Evolutionary conservation across 129 eudicot species (phyloP).

Genomic region (Centaurea solstitialis): DNA sequence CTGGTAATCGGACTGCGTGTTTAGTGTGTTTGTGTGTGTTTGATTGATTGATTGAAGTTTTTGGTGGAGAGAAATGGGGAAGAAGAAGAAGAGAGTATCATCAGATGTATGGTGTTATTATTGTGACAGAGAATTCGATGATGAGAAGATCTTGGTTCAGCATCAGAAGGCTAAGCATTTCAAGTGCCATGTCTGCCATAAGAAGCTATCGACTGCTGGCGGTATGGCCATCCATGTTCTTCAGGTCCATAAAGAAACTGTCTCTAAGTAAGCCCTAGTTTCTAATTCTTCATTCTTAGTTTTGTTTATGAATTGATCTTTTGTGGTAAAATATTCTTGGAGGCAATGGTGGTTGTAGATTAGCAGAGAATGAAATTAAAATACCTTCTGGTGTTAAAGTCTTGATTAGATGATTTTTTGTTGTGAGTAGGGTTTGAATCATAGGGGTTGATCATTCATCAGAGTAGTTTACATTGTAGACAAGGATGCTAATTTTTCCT

Average conservation of each 20-base stretch:
- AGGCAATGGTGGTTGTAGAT: not conserved
- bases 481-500: too few species aligned
- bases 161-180: slow-evolving; percentile 98
- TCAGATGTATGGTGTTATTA: slow-evolving; percentile 89
- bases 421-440: not conserved
- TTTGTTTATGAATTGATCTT: not conserved
- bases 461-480: slow-evolving; percentile 4
- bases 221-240: slow-evolving; percentile 98
- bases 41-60: too few species aligned
- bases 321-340: too few species aligned
- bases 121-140: slow-evolving; percentile 94
- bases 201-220: slow-evolving; percentile 97
- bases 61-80: slow-evolving; percentile 79
- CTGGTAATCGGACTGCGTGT: not conserved
- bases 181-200: slow-evolving; percentile 94
- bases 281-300: not conserved
- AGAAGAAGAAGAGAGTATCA: slow-evolving; percentile 85
- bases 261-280: slow-evolving; percentile 58
- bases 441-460: not conserved
- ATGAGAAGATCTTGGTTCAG: slow-evolving; percentile 95
- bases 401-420: not conserved
- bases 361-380: not conserved
- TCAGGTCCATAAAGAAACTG: slow-evolving; percentile 97
- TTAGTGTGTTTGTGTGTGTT: too few species aligned
- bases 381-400: not conserved